These are phyloP conservation scores for Dalbergia cochinchinensis DNA, from an alignment of 306 rosid species.

Conservation along the genomic window DNA sequence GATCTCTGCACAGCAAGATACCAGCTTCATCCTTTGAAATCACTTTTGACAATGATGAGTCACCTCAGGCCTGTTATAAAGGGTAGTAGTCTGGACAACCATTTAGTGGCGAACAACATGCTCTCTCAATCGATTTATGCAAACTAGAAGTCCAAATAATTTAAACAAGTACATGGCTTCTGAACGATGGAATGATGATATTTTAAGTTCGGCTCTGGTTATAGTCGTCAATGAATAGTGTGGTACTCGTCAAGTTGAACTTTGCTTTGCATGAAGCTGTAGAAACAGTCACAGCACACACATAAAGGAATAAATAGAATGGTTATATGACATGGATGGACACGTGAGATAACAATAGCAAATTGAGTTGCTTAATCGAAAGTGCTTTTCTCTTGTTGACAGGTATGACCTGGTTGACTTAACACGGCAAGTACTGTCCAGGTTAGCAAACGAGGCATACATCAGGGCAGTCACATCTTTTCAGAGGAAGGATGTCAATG, in stretches of 20 bases:
- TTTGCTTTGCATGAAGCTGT: constrained; percentile 1
- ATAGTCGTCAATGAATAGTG: neutral
- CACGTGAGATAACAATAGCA: constrained; percentile 19
- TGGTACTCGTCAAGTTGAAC: neutral
- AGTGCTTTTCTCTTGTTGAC: constrained; percentile 45
- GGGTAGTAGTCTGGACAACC: neutral
- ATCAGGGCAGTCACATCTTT: constrained; percentile 68
- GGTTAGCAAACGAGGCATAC: constrained; percentile 83
- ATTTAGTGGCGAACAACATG: neutral
- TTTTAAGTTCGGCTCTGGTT: neutral
- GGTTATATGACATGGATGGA: neutral
- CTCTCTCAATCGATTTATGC: neutral
- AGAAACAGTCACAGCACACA: neutral
- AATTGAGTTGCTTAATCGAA: constrained; percentile 22
- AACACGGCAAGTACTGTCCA: constrained; percentile 87
- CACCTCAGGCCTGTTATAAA: neutral
- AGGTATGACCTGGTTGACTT: constrained; percentile 97
- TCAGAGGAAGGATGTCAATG: constrained; percentile 61
- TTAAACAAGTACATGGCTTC: neutral
- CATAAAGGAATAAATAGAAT: neutral
- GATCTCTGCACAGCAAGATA: constrained; percentile 2
- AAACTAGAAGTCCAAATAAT: neutral
- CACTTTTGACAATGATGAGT: neutral
- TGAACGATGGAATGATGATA: neutral
- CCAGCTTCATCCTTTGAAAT: neutral